phyloP scores from a whole-genome alignment of 257 asterid genomes.

The Thymus quinquecostatus region DNA sequence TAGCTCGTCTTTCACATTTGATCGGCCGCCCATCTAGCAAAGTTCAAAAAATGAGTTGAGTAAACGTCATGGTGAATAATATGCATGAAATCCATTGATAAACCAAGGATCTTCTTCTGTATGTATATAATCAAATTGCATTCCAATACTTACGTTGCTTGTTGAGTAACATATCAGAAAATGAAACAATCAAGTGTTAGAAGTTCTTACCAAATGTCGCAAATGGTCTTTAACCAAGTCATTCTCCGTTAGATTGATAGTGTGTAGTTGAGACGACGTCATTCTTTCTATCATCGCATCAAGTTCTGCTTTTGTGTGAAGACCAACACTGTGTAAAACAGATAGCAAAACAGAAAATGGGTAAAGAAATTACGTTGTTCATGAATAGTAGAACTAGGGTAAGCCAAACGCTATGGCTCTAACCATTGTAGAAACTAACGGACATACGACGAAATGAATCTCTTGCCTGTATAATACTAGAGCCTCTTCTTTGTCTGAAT shows the following conservation, averaged over 20 bases:
- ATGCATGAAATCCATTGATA: neutral
- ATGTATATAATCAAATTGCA: neutral
- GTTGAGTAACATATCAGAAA: neutral
- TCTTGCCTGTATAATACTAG: slow-evolving; percentile 81
- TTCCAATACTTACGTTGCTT: neutral
- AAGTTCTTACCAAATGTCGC: slow-evolving; percentile 75
- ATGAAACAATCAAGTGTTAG: slow-evolving; percentile 21
- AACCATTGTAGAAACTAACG: slow-evolving; percentile 1
- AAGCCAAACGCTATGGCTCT: neutral
- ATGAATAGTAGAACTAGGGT: neutral
- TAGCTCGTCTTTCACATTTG: slow-evolving; percentile 73
- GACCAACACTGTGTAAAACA: slow-evolving; percentile 71
- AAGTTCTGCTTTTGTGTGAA: slow-evolving; percentile 71
- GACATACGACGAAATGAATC: slow-evolving; percentile 16
- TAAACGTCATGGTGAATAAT: neutral
- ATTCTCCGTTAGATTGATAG: slow-evolving; percentile 77
- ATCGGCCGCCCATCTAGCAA: slow-evolving; percentile 91
- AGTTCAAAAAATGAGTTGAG: neutral
- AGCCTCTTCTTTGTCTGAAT: slow-evolving; percentile 66
- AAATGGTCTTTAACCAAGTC: slow-evolving; percentile 95
- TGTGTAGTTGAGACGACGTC: slow-evolving; percentile 59
- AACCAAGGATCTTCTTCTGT: neutral
- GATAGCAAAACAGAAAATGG: neutral
- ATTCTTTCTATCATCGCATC: slow-evolving; percentile 66
- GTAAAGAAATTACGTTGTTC: slow-evolving; percentile 19